A percentile compares a stretch with the other conserved stretches of the same genome.
Evolutionary conservation across 2,329 filamentous ascomycete genomes (phyloP).

Genomic region (Penicillium sp.): DNA sequence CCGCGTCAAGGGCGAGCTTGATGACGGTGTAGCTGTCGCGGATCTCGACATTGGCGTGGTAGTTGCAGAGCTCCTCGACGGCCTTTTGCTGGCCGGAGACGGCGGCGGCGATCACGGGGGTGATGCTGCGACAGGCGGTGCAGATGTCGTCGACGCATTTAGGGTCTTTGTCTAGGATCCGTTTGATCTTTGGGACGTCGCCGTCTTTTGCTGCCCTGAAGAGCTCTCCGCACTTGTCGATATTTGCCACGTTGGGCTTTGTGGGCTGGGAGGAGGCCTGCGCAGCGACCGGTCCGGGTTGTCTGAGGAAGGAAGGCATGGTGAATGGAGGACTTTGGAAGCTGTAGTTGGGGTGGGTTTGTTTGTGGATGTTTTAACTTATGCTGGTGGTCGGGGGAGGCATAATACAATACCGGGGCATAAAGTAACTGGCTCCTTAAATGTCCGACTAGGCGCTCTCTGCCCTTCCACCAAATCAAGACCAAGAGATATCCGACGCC

Average conservation of each 20-base stretch:
- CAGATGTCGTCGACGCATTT: neutral
- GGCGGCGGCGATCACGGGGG: conserved; percentile 14
- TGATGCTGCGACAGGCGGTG: conserved; percentile 1
- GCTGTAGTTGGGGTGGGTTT: too few species aligned
- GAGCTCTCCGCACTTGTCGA: neutral
- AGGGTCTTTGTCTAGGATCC: neutral
- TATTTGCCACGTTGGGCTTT: neutral
- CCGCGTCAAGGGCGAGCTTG: conserved; percentile 10
- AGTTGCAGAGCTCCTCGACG: neutral
- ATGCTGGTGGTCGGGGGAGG: too few species aligned
- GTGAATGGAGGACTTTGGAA: too few species aligned
- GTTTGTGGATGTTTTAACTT: too few species aligned
- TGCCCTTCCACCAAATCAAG: too few species aligned
- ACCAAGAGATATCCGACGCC: too few species aligned
- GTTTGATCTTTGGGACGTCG: neutral
- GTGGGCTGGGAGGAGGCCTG: too few species aligned
- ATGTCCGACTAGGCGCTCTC: too few species aligned
- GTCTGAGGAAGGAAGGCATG: too few species aligned
- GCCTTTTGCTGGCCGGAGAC: conserved; percentile 3
- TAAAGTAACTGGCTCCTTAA: too few species aligned
- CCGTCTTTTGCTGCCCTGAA: neutral
- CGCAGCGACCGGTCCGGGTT: too few species aligned
- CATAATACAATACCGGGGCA: too few species aligned
- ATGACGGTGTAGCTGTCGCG: conserved; percentile 19
- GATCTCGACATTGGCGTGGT: neutral